Percentiles rank a stretch among this genome's conserved stretches.
phyloP scores from a whole-genome alignment of 495 filamentous ascomycete genomes.

The Annulohypoxylon bovei region DNA sequence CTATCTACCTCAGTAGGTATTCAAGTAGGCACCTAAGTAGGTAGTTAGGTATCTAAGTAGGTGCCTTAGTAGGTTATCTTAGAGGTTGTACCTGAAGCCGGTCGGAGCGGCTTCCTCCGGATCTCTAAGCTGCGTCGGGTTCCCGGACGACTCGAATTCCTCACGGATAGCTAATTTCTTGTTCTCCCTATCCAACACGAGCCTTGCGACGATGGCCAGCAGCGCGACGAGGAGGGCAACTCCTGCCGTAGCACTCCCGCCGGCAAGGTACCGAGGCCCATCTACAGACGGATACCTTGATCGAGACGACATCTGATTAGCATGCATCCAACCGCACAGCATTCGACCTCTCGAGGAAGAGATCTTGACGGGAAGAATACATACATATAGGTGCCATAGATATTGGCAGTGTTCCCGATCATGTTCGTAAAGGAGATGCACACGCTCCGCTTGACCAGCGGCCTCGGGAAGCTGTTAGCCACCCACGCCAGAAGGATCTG shows the following conservation, averaged over 20 bases:
- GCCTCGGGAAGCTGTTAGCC: constrained; percentile 62
- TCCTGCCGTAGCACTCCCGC: constrained; percentile 57
- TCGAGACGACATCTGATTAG: constrained; percentile 3
- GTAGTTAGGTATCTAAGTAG: background rate
- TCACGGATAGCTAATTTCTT: constrained; percentile 59
- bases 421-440: constrained; percentile 66
- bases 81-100: constrained; percentile 46
- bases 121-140: background rate
- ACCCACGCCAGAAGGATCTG: constrained; percentile 65
- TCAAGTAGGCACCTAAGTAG: no score
- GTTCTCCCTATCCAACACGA: constrained; percentile 60
- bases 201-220: constrained; percentile 55
- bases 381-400: constrained; percentile 68
- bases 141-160: constrained; percentile 33
- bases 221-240: constrained; percentile 55
- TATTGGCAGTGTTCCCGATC: constrained; percentile 62
- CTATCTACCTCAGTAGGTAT: no score
- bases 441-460: constrained; percentile 63
- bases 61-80: background rate
- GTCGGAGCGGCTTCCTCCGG: background rate
- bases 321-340: background rate
- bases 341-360: background rate
- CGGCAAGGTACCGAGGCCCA: constrained; percentile 60
- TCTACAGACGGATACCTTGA: constrained; percentile 52
- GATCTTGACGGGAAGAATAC: background rate